A percentile compares a stretch with the other conserved stretches of the same genome.
Evolutionary conservation across 441 rosid genomes (phyloP).

Genomic region (Pelargonium exstipulatum): DNA sequence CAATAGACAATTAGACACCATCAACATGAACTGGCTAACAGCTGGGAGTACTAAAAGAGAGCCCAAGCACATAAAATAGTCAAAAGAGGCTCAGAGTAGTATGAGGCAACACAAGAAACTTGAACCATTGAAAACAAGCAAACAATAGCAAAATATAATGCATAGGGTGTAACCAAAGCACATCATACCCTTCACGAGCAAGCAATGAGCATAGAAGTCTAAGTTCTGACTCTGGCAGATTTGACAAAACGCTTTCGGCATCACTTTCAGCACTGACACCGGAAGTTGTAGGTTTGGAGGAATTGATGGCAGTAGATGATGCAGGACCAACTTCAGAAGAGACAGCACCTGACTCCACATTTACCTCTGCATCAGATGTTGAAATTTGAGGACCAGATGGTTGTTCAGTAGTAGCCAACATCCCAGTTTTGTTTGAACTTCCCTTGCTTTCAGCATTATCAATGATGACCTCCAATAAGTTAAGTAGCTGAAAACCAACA

Average conservation of each 20-base stretch:
- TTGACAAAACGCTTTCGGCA: constrained; percentile 47
- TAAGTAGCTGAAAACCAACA: constrained; percentile 60
- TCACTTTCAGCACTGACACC: constrained; percentile 50
- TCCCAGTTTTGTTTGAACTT: constrained; percentile 45
- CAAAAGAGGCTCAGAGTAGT: background rate
- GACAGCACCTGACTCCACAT: constrained; percentile 35
- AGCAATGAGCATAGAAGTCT: constrained; percentile 88
- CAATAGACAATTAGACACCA: background rate
- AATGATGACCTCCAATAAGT: constrained; percentile 79
- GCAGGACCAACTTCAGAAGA: constrained; percentile 39
- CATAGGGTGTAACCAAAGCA: background rate
- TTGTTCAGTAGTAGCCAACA: constrained; percentile 45
- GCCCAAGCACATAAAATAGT: background rate
- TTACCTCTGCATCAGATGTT: constrained; percentile 37
- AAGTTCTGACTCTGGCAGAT: constrained; percentile 81
- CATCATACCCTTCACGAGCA: constrained; percentile 85
- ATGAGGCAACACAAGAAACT: background rate
- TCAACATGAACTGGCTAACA: background rate
- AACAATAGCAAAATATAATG: background rate
- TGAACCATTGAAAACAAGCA: background rate
- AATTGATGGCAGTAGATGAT: constrained; percentile 34
- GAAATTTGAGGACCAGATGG: constrained; percentile 36
- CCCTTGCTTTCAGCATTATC: constrained; percentile 69
- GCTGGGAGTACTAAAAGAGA: background rate
- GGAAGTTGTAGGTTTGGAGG: constrained; percentile 42